Conservation (phyloP, 23 red algal genomes). For the Gracilaria domingensis region DNA sequence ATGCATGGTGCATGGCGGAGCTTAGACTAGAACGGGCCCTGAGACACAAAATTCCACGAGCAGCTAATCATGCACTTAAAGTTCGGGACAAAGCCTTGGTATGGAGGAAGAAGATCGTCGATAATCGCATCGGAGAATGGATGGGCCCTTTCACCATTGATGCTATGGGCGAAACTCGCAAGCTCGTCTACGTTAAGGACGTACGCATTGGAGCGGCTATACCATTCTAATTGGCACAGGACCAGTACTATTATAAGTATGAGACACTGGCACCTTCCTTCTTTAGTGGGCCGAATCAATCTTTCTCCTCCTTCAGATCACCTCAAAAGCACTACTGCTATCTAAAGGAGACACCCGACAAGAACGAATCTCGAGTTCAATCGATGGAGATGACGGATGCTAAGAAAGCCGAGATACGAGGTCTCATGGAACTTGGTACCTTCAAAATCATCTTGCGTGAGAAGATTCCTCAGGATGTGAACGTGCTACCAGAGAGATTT, state of each 20-base stretch:
- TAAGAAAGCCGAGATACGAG: too few species aligned
- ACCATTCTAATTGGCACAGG: slow-evolving; percentile 23
- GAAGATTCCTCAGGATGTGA: too few species aligned
- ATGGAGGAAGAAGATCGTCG: slow-evolving; percentile 31
- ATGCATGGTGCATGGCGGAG: slow-evolving; percentile 5
- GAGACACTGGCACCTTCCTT: background rate
- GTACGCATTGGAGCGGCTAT: background rate
- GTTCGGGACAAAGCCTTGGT: slow-evolving; percentile 2
- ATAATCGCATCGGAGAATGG: slow-evolving; percentile 54
- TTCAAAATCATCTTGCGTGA: too few species aligned
- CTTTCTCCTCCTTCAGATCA: background rate
- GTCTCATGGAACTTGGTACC: too few species aligned
- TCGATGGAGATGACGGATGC: too few species aligned
- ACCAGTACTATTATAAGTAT: background rate
- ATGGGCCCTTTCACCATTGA: background rate
- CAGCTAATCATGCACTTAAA: background rate
- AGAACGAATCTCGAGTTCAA: background rate
- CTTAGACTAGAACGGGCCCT: slow-evolving; percentile 6
- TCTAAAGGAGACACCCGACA: background rate
- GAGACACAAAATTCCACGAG: background rate
- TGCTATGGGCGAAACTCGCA: background rate
- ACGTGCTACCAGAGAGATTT: too few species aligned
- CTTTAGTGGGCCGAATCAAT: background rate
- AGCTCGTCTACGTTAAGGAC: slow-evolving; percentile 35
- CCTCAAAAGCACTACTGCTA: background rate